Conservation (phyloP, 1,139 yeast genomes). For the Blastobotrys indianensis region DNA sequence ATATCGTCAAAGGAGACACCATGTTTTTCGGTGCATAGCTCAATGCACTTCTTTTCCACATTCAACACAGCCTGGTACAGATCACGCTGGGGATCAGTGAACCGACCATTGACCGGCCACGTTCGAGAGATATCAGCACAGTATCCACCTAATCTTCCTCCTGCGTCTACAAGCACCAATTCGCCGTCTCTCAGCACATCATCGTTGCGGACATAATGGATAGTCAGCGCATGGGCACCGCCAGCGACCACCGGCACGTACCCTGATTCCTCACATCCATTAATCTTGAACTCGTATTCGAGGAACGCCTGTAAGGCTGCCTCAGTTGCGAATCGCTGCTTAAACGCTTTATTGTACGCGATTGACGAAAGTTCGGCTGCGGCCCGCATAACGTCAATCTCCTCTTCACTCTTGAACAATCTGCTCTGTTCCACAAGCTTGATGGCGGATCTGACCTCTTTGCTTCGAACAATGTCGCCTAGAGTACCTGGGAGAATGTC, state of each 20-base stretch:
- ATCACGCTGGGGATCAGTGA: conserved; percentile 73
- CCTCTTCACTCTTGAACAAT: conserved; percentile 67
- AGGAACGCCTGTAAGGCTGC: conserved; percentile 73
- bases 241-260: conserved; percentile 96
- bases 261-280: conserved; percentile 87
- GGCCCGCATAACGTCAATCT: conserved; percentile 67
- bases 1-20: conserved; percentile 64
- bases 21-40: conserved; percentile 49
- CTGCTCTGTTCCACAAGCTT: conserved; percentile 53
- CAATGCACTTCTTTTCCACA: conserved; percentile 76
- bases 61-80: conserved; percentile 81
- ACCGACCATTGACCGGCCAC: conserved; percentile 81
- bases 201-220: conserved; percentile 87
- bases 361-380: conserved; percentile 80
- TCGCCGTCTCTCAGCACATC: conserved; percentile 70
- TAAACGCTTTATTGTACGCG: conserved; percentile 76
- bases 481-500: conserved; percentile 14
- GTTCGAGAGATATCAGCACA: conserved; percentile 94
- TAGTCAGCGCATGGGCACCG: conserved; percentile 77
- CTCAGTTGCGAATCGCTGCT: conserved; percentile 57
- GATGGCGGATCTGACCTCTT: conserved; percentile 19
- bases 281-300: conserved; percentile 73
- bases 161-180: conserved; percentile 89
- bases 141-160: conserved; percentile 90
- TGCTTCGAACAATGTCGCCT: conserved; percentile 12